Conservation (phyloP, 345 rosid species). For the Noccaea bulbosa region DNA sequence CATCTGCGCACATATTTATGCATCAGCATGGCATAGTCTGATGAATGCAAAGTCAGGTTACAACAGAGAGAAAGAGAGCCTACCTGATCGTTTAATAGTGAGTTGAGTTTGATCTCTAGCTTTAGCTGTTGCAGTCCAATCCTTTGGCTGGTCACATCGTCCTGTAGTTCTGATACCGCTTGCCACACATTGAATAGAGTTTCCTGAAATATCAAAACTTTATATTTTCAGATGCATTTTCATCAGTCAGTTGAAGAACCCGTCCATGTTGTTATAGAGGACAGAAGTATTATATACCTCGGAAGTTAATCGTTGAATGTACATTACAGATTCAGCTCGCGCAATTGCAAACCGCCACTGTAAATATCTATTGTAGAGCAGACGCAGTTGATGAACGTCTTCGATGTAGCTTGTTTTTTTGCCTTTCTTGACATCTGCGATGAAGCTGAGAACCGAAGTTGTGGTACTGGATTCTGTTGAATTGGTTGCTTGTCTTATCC, state of each 20-base stretch:
- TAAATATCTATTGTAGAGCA: conserved; percentile 77
- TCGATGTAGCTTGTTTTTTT: conserved; percentile 71
- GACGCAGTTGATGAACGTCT: conserved; percentile 89
- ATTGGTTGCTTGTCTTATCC: conserved; percentile 62
- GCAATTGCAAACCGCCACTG: conserved; percentile 97
- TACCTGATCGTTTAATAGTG: conserved; percentile 78
- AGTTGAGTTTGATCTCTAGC: conserved; percentile 75
- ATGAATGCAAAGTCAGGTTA: conserved; percentile 11
- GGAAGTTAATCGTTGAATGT: conserved; percentile 64
- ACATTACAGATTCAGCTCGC: conserved; percentile 67
- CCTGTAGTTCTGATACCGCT: conserved; percentile 62
- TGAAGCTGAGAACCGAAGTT: conserved; percentile 86
- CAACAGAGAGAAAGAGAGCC: conserved; percentile 35
- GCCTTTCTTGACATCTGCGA: conserved; percentile 80
- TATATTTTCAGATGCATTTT: conserved; percentile 20
- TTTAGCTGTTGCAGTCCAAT: conserved; percentile 67
- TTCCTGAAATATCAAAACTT: conserved; percentile 58
- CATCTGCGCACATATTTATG: conserved; percentile 58
- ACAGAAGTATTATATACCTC: conserved; percentile 61
- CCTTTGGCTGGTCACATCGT: conserved; percentile 68
- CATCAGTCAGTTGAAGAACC: conserved; percentile 15
- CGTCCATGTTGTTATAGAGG: conserved; percentile 1
- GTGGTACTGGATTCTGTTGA: conserved; percentile 61
- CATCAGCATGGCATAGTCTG: conserved; percentile 24
- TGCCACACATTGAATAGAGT: conserved; percentile 74